Evolutionary conservation across 139 green algal species (phyloP), one percentile per base, ranked within the genome.

Genomic region (Chlamydomonas sphaeroides): DNA sequence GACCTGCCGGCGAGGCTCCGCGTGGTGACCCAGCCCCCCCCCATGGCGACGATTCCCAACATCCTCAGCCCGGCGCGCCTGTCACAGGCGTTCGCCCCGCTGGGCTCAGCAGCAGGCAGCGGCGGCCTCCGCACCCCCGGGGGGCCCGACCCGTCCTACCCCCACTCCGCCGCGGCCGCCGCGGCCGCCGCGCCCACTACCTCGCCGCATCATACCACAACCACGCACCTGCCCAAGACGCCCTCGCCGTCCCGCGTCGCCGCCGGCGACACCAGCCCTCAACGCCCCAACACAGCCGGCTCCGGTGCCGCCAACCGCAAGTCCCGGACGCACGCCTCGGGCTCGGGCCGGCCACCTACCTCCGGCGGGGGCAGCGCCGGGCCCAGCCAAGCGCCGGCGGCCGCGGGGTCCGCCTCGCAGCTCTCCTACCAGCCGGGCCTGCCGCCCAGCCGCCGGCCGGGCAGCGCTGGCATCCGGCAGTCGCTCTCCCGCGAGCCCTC

Each of bases 191-290:
- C 14, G 11, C 45, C 10, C 45, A 53, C n/a, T n/a, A n/a, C n/a
- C n/a, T n/a, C n/a, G n/a, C 23, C 25, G 56, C 56, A 62, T 21
- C 56, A 25, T 26, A 21, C 56, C 21, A 10, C n/a, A 6, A 62
- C 56, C 23, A 25, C 56, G 3, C 56, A 53, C 25, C 39, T 25
- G 38, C 39, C 66, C 39, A 38, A 38, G 26, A 72, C 38, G 20
- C 38, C 69, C 21, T 77, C 69, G 11, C 69, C 69, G 11, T 77
- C 69, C 11, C 69, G 69, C 33, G 23, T 45, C 32, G 69, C 69
- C 2, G 69, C 69, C 32, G 57, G 41, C 15, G 2, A 18, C 53
- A 62, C 15, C 53, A 62, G 53, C 53, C 53, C 6, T 14, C 15
- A 5, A 18, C 0, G 53, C 66, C 56, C 38, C 17, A 42, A 35